phyloP scores from a whole-genome alignment of 345 rosid species.

The Eucalyptus victrix region DNA sequence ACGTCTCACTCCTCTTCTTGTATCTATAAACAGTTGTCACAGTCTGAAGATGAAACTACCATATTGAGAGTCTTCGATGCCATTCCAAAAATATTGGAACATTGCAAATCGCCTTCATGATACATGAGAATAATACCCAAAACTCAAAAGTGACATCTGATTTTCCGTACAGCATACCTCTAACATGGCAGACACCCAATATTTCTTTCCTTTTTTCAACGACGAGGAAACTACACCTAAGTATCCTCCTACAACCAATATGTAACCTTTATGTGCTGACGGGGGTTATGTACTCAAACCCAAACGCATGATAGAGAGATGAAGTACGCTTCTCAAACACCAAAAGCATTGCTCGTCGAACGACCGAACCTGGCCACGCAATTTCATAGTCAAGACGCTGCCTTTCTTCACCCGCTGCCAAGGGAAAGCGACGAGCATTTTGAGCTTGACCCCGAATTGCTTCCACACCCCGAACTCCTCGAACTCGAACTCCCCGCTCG shows the following conservation, averaged over 20 bases:
- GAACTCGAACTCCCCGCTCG: constrained; percentile 62
- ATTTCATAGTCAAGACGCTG: constrained; percentile 67
- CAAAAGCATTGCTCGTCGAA: not conserved
- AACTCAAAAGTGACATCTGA: not conserved
- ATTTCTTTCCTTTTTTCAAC: not conserved
- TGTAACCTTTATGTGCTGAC: not conserved
- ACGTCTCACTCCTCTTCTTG: not conserved
- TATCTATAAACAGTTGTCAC: not conserved
- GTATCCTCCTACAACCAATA: not conserved
- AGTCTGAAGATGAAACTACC: not conserved
- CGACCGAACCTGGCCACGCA: constrained; percentile 83
- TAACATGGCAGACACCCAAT: not conserved
- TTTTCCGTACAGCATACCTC: not conserved
- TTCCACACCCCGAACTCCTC: constrained; percentile 39
- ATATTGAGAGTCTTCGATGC: not conserved
- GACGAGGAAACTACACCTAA: not conserved
- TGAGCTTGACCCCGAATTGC: constrained; percentile 49
- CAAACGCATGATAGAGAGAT: not conserved
- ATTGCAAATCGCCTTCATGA: not conserved
- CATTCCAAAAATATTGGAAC: not conserved
- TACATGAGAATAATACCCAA: not conserved
- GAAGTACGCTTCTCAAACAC: not conserved
- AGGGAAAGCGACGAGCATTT: constrained; percentile 73
- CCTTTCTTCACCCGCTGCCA: constrained; percentile 89
- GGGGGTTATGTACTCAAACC: not conserved